Evolutionary conservation across 1,284 basidiomycete species (phyloP), one percentile per base, ranked within the genome.

Genomic region (Puccinia novopanici): DNA sequence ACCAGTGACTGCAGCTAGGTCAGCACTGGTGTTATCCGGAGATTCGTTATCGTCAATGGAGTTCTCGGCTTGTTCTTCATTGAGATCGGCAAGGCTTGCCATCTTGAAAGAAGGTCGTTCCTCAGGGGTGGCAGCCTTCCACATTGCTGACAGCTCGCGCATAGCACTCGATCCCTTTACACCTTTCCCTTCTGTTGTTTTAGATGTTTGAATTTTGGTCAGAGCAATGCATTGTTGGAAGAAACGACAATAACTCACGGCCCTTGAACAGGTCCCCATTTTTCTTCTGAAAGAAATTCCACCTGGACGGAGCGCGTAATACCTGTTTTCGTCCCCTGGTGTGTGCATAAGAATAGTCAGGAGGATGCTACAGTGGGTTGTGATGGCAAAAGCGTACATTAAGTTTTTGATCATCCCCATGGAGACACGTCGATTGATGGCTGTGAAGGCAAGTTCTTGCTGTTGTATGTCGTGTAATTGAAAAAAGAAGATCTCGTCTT

Each of bases 241-340:
- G 1, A 9, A 3, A 34, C 27, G 15, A 63, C 8, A 22, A 63
- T 4, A 3, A 34, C 67, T 27, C 27, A 68, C 67, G 27, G 2
- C 67, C 67, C 22, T 68, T 27, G n/a, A 68, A 68, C 0, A 68
- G 2, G 2, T 45, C 3, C 3, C 19, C 12, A 17, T 68, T 24
- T 34, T 50, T 50, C 24, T 17, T 42, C 48, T 68, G 67, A 13
- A 68, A 68, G 8, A 24, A 12, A 17, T 68, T 45, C 67, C 67
- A 68, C 15, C 3, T 10, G 17, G 42, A 50, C 3, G 22, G 10
- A 19, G 6, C 40, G 13, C 67, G 48, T 10, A 48, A 3, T 19
- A 42, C 13, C 42, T 68, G 67, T 52, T 68, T 68, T 15, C 67
- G 3, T 27, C 67, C 67, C 67, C 67, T 68, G n/a, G 12, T 63